A percentile compares a stretch with the other conserved stretches of the same genome.
phyloP scores from a whole-genome alignment of 1,139 yeast genomes.

The Hyphopichia burtonii region DNA sequence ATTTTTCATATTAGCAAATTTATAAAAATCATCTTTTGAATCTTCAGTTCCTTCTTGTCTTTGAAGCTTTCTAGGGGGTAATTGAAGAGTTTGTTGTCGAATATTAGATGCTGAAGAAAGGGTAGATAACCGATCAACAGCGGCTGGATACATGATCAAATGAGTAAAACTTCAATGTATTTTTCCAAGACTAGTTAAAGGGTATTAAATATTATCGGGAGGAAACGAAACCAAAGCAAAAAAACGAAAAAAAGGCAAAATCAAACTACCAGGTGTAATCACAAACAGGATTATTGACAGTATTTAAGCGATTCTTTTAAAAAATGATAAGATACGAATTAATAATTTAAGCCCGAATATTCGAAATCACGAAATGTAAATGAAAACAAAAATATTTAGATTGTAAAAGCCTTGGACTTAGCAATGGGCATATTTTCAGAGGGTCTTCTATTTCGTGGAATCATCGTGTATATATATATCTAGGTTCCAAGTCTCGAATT shows the following conservation, averaged over 20 bases:
- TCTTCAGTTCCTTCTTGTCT: not conserved
- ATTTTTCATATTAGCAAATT: conserved; percentile 1
- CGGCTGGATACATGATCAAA: not conserved
- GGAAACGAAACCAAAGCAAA: not conserved
- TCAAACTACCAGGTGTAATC: not conserved
- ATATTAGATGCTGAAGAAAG: not conserved
- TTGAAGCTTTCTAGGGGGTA: not conserved
- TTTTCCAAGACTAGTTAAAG: too few species aligned
- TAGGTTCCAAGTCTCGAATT: too few species aligned
- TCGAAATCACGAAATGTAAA: too few species aligned
- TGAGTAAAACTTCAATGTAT: too few species aligned
- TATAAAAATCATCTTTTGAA: conserved; percentile 1
- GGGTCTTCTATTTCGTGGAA: too few species aligned
- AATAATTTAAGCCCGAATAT: not conserved
- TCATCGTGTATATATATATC: too few species aligned
- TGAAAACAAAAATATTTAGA: not conserved
- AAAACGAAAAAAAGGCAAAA: not conserved
- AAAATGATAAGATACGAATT: not conserved
- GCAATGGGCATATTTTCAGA: too few species aligned
- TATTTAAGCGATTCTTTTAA: not conserved
- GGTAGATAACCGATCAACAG: conserved; percentile 1
- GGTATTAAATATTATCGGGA: too few species aligned
- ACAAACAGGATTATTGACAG: not conserved
- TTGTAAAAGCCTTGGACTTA: not conserved
- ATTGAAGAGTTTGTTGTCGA: not conserved